Base-by-base conservation (phyloP, 345 rosid genomes). In the Alliaria petiolata region DNA sequence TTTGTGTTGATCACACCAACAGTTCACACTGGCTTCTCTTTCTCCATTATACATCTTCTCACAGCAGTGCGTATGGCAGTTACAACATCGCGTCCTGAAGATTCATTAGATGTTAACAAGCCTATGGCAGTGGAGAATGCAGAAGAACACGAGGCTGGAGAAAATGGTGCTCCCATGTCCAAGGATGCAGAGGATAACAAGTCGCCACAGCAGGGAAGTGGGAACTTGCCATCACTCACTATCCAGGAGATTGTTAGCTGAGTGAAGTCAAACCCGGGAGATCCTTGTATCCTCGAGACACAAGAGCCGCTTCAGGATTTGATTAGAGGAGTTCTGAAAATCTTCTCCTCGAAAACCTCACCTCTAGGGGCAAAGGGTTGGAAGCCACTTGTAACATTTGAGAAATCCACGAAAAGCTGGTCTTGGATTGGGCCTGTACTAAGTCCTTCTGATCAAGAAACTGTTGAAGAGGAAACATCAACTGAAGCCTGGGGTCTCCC, bases 281-380 rank as follows among this genome's bases (percentile, higher is more conserved):
- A 95, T 81, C 96, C 97, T 62, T 87, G 86, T 72, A 87, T 95
- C 74, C 92, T 92, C 44, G 93, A 92, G 84, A 88, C 96, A 17
- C 99, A 88, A 77, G 99, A 91, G 79, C 97, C 97, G 5, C 97
- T 95, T 68, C 90, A 89, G 67, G 99, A 95, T 85, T 83, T 95
- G 81, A 82, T 95, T 44, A 87, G 96, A 84, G 99, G 99, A 71
- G 97, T 87, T 67, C 85, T 95, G 75, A 95, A 87, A 83, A 92
- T 88, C 76, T 87, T 85, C 79, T 84, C 92, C 51, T 92, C 99
- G 0, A 95, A 82, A 78, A 85, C 99, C 42, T 97, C 98, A 13
- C 96, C 99, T 72, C 79, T 92, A 58, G 99, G 99, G 66, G 98
- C 93, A 46, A 95, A 95, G 75, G 92, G 92, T 70, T 95, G 99